Evolutionary conservation across 2,329 filamentous ascomycete species (phyloP).

Genomic region (Elsinoe australis): DNA sequence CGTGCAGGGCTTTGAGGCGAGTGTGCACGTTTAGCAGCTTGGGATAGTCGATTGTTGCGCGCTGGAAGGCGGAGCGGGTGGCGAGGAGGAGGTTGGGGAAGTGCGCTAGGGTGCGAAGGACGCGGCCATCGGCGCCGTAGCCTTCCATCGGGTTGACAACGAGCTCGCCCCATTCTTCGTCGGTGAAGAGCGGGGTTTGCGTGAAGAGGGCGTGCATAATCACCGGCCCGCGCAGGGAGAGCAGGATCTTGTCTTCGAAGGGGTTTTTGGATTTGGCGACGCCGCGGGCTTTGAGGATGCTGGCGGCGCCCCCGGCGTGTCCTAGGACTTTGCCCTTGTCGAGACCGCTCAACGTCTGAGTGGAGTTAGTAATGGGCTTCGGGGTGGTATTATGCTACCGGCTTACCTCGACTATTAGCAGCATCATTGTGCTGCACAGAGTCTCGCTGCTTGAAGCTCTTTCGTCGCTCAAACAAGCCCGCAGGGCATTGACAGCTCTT

Average conservation of each 20-base stretch:
- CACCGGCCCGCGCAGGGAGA: slow-evolving; percentile 13
- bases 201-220: slow-evolving; percentile 15
- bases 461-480: slow-evolving; percentile 5
- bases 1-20: background rate
- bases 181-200: slow-evolving; percentile 5
- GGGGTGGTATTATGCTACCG: background rate
- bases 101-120: background rate
- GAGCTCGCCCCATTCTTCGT: slow-evolving; percentile 7
- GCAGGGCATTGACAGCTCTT: slow-evolving; percentile 9
- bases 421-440: slow-evolving; percentile 16
- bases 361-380: background rate
- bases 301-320: slow-evolving; percentile 17
- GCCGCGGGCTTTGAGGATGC: slow-evolving; percentile 13
- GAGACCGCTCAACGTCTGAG: background rate
- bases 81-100: slow-evolving; percentile 12
- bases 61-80: slow-evolving; percentile 1
- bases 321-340: slow-evolving; percentile 10
- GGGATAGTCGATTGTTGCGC: background rate
- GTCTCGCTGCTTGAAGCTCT: slow-evolving; percentile 13
- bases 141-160: slow-evolving; percentile 11
- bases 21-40: background rate
- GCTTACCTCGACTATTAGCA: slow-evolving; percentile 16
- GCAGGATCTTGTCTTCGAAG: slow-evolving; percentile 13
- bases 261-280: slow-evolving; percentile 2
- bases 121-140: slow-evolving; percentile 10